Evolutionary conservation across 1,284 basidiomycete species (phyloP).

Genomic region (Melampsora americana): DNA sequence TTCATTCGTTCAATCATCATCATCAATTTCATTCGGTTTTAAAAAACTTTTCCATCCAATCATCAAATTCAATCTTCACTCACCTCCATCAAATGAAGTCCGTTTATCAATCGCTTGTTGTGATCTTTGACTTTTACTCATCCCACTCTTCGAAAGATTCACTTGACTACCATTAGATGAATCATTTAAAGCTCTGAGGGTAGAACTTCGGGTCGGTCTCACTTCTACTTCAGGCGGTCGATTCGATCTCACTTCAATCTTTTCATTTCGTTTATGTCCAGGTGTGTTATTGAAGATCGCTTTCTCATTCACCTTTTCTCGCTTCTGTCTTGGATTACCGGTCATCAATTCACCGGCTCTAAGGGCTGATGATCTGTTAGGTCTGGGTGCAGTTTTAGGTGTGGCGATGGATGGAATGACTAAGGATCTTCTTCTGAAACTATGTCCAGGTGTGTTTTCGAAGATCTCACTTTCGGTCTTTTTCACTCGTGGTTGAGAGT

Average conservation of each 20-base stretch:
- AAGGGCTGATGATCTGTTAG: constrained; percentile 19
- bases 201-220: constrained; percentile 2
- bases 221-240: constrained; percentile 7
- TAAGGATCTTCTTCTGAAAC: constrained; percentile 18
- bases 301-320: no score
- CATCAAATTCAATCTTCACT: no score
- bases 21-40: no score
- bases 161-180: no score
- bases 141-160: no score
- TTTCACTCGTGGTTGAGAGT: not conserved
- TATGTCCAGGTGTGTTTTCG: constrained; percentile 32
- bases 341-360: not conserved
- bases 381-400: constrained; percentile 16
- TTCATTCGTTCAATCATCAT: no score
- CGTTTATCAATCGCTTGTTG: no score
- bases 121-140: no score
- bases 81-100: no score
- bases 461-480: constrained; percentile 26
- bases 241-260: constrained; percentile 19
- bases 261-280: constrained; percentile 22
- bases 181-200: not conserved
- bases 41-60: no score
- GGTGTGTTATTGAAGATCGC: constrained; percentile 3
- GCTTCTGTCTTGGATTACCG: not conserved
- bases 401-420: constrained; percentile 14